phyloP scores from a whole-genome alignment of 805 yeast genomes.

The Suhomyces sp. region DNA sequence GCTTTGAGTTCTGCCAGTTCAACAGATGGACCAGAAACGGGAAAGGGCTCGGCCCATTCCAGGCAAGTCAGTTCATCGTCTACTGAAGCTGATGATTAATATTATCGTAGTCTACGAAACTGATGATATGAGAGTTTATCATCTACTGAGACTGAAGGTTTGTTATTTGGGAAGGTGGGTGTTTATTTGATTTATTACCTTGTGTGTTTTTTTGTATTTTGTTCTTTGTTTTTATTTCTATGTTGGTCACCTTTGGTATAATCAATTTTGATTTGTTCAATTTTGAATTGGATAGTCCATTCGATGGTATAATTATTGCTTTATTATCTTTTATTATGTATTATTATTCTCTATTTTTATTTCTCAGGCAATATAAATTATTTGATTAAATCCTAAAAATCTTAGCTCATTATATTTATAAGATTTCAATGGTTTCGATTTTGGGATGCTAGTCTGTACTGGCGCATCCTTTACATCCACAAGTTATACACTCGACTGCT shows the following conservation, averaged over 20 bases:
- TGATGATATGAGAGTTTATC: not conserved
- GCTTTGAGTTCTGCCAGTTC: slow-evolving; percentile 2
- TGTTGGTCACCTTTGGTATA: not conserved
- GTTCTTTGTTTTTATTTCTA: not conserved
- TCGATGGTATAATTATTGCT: not conserved
- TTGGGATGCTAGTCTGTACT: slow-evolving; percentile 60
- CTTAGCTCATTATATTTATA: too few relatives aligned
- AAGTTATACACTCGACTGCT: slow-evolving; percentile 59
- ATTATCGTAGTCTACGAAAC: too few relatives aligned
- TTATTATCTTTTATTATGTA: slow-evolving; percentile 3
- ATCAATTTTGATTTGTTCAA: not conserved
- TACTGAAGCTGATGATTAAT: slow-evolving; percentile 10
- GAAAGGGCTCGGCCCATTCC: not conserved
- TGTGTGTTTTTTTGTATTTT: not conserved
- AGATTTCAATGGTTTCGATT: too few relatives aligned
- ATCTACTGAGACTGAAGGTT: not conserved
- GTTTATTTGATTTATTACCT: not conserved
- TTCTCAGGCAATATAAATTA: not conserved
- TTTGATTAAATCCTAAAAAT: too few relatives aligned
- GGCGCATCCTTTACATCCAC: slow-evolving; percentile 86
- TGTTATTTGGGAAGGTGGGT: not conserved
- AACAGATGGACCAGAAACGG: slow-evolving; percentile 1
- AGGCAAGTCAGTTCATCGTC: slow-evolving; percentile 5
- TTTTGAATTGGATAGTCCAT: not conserved
- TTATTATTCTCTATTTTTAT: slow-evolving; percentile 8